Evolutionary conservation across 805 yeast genomes (phyloP).

Genomic region (Pichia insulana): DNA sequence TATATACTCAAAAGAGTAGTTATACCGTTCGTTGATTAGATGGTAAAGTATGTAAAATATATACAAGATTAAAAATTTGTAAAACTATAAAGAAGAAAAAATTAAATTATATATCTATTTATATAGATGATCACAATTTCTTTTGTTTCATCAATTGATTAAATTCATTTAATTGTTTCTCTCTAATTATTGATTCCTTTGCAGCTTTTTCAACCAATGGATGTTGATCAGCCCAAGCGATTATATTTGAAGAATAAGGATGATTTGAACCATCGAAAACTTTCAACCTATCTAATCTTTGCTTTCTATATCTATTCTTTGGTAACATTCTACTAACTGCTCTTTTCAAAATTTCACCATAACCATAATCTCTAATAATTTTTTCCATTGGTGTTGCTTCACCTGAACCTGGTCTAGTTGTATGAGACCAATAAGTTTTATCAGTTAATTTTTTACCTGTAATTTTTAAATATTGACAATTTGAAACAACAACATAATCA

Average conservation of each 20-base stretch:
- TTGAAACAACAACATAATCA: conserved; percentile 94
- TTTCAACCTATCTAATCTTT: conserved; percentile 75
- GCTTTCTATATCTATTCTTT: conserved; percentile 72
- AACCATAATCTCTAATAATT: conserved; percentile 70
- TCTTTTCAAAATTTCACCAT: conserved; percentile 70
- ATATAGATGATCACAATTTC: too few relatives aligned
- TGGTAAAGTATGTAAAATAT: background rate
- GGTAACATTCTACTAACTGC: conserved; percentile 98
- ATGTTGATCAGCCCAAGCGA: conserved; percentile 79
- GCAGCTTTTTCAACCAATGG: conserved; percentile 39
- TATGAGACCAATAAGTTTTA: conserved; percentile 83
- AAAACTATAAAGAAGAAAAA: background rate
- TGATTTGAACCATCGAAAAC: conserved; percentile 82
- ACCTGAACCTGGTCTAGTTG: conserved; percentile 82
- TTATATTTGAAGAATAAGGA: conserved; percentile 75
- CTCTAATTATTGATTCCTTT: conserved; percentile 28
- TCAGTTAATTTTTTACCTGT: conserved; percentile 80
- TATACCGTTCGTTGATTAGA: conserved; percentile 21
- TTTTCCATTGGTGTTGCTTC: conserved; percentile 75
- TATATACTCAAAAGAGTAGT: conserved; percentile 69
- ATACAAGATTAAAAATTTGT: background rate
- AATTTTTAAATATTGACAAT: conserved; percentile 71
- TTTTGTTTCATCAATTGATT: conserved; percentile 22
- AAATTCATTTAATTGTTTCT: conserved; percentile 19
- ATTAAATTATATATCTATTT: background rate